These are phyloP conservation scores for Phialophora chinensis DNA, from an alignment of 2,329 filamentous ascomycete genomes.

Conservation along the genomic window DNA sequence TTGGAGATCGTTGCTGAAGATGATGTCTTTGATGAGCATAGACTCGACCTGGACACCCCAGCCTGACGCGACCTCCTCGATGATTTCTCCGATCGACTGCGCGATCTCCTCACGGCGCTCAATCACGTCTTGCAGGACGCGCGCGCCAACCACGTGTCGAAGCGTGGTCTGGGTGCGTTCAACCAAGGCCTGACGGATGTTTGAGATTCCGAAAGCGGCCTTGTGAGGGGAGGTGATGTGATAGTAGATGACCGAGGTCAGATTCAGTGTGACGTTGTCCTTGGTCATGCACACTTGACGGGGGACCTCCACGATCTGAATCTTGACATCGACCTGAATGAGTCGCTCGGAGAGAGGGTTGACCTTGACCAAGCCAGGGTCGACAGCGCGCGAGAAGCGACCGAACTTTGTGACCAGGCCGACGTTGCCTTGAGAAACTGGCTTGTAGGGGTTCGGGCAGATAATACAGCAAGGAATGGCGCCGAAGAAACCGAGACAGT, in stretches of 20 bases:
- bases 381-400: conserved; percentile 89
- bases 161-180: conserved; percentile 98
- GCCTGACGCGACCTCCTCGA: conserved; percentile 88
- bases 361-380: conserved; percentile 95
- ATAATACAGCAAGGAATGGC: conserved; percentile 89
- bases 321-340: conserved; percentile 96
- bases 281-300: conserved; percentile 99
- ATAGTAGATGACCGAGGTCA: conserved; percentile 99
- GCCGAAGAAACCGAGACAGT: conserved; percentile 76
- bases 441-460: conserved; percentile 96
- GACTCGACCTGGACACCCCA: conserved; percentile 97
- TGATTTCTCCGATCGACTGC: conserved; percentile 93
- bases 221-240: conserved; percentile 95
- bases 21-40: conserved; percentile 99
- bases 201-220: conserved; percentile 93
- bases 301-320: conserved; percentile 95
- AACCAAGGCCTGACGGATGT: conserved; percentile 92
- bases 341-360: conserved; percentile 92
- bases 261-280: conserved; percentile 92
- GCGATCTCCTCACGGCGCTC: conserved; percentile 98
- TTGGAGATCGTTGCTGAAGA: conserved; percentile 94
- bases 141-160: conserved; percentile 92
- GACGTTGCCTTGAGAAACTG: conserved; percentile 89
- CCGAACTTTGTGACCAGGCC: conserved; percentile 96
- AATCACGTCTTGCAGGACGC: conserved; percentile 96